Evolutionary conservation across 768 basidiomycete species (phyloP).

Genomic region (Austroboletus eburneus): DNA sequence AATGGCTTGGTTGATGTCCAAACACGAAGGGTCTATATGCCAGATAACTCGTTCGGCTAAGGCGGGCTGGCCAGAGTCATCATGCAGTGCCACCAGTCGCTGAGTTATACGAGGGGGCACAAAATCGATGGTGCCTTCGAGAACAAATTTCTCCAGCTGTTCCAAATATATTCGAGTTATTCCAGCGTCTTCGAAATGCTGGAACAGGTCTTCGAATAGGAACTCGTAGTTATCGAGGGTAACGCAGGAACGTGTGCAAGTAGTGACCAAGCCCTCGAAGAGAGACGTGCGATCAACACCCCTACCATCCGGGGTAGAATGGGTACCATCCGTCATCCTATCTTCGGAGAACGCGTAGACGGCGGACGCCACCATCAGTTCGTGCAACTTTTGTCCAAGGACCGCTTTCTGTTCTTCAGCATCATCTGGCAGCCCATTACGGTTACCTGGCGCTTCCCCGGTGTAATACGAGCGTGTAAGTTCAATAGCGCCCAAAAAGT

Average conservation of each 20-base stretch:
- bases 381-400: slow-evolving; percentile 72
- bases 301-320: slow-evolving; percentile 72
- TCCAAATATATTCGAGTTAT: slow-evolving; percentile 82
- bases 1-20: slow-evolving; percentile 94
- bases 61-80: slow-evolving; percentile 63
- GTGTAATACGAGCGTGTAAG: slow-evolving; percentile 78
- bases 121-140: slow-evolving; percentile 64
- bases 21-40: slow-evolving; percentile 87
- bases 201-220: slow-evolving; percentile 91
- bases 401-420: slow-evolving; percentile 51
- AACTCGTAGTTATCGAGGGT: slow-evolving; percentile 79
- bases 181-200: slow-evolving; percentile 78
- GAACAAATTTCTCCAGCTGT: slow-evolving; percentile 77
- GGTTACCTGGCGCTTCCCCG: slow-evolving; percentile 77
- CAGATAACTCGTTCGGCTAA: slow-evolving; percentile 87
- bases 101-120: slow-evolving; percentile 90
- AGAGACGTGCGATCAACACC: slow-evolving; percentile 90
- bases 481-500: slow-evolving; percentile 89
- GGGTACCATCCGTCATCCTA: slow-evolving; percentile 86
- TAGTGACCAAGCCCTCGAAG: slow-evolving; percentile 82
- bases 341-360: slow-evolving; percentile 94
- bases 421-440: slow-evolving; percentile 78
- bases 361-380: slow-evolving; percentile 83
- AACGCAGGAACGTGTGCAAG: slow-evolving; percentile 75
- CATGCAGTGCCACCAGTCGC: slow-evolving; percentile 73